phyloP scores from a whole-genome alignment of 2,329 filamentous ascomycete genomes.

The Fonsecaea erecta region DNA sequence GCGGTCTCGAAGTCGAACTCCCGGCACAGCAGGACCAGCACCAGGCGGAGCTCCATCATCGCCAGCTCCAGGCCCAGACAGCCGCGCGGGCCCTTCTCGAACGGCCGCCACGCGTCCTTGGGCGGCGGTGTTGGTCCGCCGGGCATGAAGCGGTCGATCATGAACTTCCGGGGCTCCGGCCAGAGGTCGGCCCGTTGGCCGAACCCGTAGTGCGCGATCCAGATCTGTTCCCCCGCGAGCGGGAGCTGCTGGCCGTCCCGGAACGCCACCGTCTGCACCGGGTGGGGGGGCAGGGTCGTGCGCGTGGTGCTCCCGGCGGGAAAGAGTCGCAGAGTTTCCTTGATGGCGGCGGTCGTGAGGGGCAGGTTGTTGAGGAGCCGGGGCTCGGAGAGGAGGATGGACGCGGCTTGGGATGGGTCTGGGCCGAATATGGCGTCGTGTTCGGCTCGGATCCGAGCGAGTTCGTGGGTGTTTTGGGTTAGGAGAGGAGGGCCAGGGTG shows the following conservation, averaged over 20 bases:
- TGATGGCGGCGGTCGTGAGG: constrained; percentile 60
- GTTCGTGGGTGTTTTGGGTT: constrained; percentile 39
- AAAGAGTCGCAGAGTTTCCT: constrained; percentile 61
- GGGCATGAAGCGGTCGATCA: constrained; percentile 46
- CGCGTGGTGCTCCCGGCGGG: constrained; percentile 45
- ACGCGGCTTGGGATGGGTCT: constrained; percentile 45
- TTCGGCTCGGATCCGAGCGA: constrained; percentile 52
- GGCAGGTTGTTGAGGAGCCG: constrained; percentile 50
- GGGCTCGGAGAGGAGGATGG: constrained; percentile 38
- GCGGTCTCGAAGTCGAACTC: constrained; percentile 8
- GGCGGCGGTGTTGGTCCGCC: constrained; percentile 20
- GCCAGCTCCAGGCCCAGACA: constrained; percentile 50
- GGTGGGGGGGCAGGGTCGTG: constrained; percentile 14
- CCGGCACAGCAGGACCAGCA: constrained; percentile 28
- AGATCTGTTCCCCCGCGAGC: constrained; percentile 24
- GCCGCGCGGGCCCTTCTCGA: constrained; percentile 54
- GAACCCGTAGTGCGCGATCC: constrained; percentile 33
- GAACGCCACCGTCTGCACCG: constrained; percentile 13
- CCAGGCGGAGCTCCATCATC: constrained; percentile 38
- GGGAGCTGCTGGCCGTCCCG: constrained; percentile 33
- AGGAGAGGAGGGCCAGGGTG: constrained; percentile 46
- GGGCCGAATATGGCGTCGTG: constrained; percentile 58
- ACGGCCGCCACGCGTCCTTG: constrained; percentile 54
- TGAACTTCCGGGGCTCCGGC: constrained; percentile 38
- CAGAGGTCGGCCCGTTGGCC: constrained; percentile 33